A percentile compares a stretch with the other conserved stretches of the same genome.
These are phyloP conservation scores for Colletotrichum plurivorum DNA, from an alignment of 2,329 filamentous ascomycete genomes.

Conservation along the genomic window DNA sequence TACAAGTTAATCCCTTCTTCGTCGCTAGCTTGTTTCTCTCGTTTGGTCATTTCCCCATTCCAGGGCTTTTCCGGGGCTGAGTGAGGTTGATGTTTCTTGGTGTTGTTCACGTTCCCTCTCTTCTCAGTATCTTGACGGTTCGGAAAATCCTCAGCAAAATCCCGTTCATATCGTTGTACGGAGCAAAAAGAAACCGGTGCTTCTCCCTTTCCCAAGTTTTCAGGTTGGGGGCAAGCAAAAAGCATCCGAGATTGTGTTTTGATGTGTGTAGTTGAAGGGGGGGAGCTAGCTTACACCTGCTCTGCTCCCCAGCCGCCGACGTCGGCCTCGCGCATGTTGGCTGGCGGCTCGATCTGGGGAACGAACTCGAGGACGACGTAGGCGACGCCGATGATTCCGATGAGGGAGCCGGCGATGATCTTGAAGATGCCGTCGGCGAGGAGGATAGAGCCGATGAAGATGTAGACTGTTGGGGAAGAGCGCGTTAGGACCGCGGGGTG, in stretches of 20 bases:
- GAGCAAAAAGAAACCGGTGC: constrained; percentile 21
- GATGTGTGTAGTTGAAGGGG: constrained; percentile 36
- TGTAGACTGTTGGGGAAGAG: constrained; percentile 78
- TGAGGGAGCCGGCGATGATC: constrained; percentile 82
- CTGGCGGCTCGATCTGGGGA: constrained; percentile 83
- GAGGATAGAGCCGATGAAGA: constrained; percentile 92
- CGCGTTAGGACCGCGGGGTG: constrained; percentile 18
- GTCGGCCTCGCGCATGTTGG: constrained; percentile 86
- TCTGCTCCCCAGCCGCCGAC: constrained; percentile 80
- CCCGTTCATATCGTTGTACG: constrained; percentile 32
- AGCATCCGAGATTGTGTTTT: constrained; percentile 35
- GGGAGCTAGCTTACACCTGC: constrained; percentile 70
- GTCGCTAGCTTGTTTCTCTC: constrained; percentile 19
- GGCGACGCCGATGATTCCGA: constrained; percentile 83
- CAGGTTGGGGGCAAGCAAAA: constrained; percentile 7
- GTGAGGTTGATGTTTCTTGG: neutral
- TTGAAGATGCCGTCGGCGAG: constrained; percentile 77
- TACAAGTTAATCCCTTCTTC: constrained; percentile 5
- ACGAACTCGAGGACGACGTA: constrained; percentile 85
- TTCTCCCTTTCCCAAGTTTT: constrained; percentile 18
- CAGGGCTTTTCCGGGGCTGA: constrained; percentile 6
- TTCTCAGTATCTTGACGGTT: constrained; percentile 39
- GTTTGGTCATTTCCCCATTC: constrained; percentile 3
- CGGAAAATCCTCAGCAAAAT: constrained; percentile 40
- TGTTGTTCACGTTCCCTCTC: constrained; percentile 27